Percentiles rank a stretch among this genome's conserved stretches.
Evolutionary conservation across 768 basidiomycete species (phyloP).

Genomic region (Ephemerocybe angulata): DNA sequence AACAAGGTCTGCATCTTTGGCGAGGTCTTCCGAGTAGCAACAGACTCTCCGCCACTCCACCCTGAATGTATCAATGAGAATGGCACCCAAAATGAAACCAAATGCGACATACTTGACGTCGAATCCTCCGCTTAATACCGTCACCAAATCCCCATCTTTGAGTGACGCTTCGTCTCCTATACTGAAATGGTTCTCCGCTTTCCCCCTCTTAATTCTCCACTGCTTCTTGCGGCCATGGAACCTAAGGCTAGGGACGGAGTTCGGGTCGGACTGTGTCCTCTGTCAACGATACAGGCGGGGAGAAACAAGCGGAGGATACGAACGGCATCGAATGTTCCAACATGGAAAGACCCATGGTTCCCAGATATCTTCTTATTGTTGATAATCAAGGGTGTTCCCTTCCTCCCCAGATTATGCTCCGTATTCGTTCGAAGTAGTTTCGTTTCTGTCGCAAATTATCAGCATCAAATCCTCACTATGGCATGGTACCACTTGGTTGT

Average conservation of each 20-base stretch:
- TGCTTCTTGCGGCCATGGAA: constrained; percentile 46
- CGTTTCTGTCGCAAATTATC: constrained; percentile 20
- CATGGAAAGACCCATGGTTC: constrained; percentile 54
- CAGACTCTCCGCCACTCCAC: constrained; percentile 50
- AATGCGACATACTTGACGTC: constrained; percentile 43
- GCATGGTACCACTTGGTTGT: not conserved
- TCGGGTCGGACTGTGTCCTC: constrained; percentile 44
- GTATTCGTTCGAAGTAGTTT: constrained; percentile 64
- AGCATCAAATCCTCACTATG: not conserved
- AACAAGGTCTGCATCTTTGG: constrained; percentile 33
- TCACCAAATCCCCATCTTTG: constrained; percentile 51
- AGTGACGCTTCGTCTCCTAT: constrained; percentile 38
- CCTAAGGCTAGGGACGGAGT: constrained; percentile 44
- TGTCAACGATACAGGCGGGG: not conserved
- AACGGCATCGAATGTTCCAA: constrained; percentile 47
- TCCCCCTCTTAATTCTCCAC: constrained; percentile 40
- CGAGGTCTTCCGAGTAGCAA: constrained; percentile 41
- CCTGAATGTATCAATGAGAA: constrained; percentile 25
- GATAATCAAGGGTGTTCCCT: constrained; percentile 47
- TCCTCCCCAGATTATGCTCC: constrained; percentile 56
- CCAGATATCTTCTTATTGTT: constrained; percentile 64
- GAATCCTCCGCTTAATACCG: constrained; percentile 40
- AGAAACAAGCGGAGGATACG: constrained; percentile 37
- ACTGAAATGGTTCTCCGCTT: constrained; percentile 30
- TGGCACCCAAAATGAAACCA: not conserved